phyloP scores from a whole-genome alignment of 148 eudicot species.

The Camellia granthamiana region DNA sequence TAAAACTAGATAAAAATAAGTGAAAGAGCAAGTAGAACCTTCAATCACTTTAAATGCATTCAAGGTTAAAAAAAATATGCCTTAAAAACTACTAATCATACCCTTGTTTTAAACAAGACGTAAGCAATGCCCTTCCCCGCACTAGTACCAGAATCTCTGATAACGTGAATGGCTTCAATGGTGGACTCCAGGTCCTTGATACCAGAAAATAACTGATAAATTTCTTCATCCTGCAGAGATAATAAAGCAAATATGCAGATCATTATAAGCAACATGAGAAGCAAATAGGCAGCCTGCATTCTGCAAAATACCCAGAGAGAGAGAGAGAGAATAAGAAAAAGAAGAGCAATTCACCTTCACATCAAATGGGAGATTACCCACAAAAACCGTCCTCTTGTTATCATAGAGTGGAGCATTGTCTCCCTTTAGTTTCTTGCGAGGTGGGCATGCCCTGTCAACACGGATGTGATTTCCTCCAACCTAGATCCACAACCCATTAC shows the following conservation, averaged over 20 bases:
- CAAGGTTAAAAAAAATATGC: not conserved
- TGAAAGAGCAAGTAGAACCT: not conserved
- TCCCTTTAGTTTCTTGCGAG: constrained; percentile 93
- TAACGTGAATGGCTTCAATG: constrained; percentile 78
- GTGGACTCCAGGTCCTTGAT: constrained; percentile 62
- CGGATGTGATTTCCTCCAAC: constrained; percentile 87
- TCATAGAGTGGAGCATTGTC: constrained; percentile 65
- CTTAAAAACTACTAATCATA: constrained; percentile 27
- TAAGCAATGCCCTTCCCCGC: constrained; percentile 90
- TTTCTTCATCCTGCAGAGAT: constrained; percentile 72
- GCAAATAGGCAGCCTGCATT: not conserved
- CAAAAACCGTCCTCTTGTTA: constrained; percentile 73
- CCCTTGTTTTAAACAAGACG: constrained; percentile 89
- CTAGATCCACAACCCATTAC: constrained; percentile 34
- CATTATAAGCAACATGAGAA: constrained; percentile 6
- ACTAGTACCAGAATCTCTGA: constrained; percentile 77
- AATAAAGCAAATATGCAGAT: constrained; percentile 12
- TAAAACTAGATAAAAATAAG: not conserved
- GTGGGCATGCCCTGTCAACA: constrained; percentile 98
- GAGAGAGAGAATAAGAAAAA: not conserved
- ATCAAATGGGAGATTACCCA: constrained; percentile 97
- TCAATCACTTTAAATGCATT: constrained; percentile 3
- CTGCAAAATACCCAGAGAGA: not conserved
- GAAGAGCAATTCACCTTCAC: constrained; percentile 62
- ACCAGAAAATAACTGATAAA: constrained; percentile 63